Evolutionary conservation across 305 asterid genomes (phyloP), one percentile per base, ranked within the genome.

Genomic region (Plantago lanceolata): DNA sequence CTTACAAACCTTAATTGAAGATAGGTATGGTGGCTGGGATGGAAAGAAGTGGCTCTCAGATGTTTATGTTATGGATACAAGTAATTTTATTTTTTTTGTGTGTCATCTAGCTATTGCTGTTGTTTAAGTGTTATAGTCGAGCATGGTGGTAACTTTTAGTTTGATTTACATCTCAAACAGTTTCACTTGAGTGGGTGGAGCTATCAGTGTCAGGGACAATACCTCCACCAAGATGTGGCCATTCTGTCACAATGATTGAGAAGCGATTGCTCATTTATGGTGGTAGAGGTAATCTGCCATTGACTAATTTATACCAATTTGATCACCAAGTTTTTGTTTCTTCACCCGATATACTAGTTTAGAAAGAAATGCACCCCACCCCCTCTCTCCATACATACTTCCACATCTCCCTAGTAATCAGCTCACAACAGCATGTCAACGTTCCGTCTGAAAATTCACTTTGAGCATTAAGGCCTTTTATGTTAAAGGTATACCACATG

Each of bases 1-100:
- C 66, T 76, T 65, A 62, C 65, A 55, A 65, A 64, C 59, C 62
- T 71, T 19, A 59, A 37, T 63, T 40, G n/a, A 56, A 55, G 72
- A 80, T 83, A 93, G 97, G 99, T 88, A 78, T 76, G 97, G 99
- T 74, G 95, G 97, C 76, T 93, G 96, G 97, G 99, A 90, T 84
- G 97, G 95, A 61, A 90, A 84, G 76, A 90, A 82, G 84, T 90
- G 99, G 99, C 85, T 93, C 68, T 87, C 99, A 28, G 99, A 93
- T 69, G 93, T 93, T 61, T 88, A 75, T 74, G 74, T 90, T 68
- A 77, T 93, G 47, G 99, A 90, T 78, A 93, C 99, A 71, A 83
- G 97, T 93, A 87, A 72, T 62, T 37, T 71, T 65, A 58, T 40
- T 59, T 64, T 35, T 35, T 71, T 65, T 61, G 33, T 64, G 64